These are phyloP conservation scores for Knufia petricola DNA, from an alignment of 2,329 filamentous ascomycete species.

Conservation along the genomic window DNA sequence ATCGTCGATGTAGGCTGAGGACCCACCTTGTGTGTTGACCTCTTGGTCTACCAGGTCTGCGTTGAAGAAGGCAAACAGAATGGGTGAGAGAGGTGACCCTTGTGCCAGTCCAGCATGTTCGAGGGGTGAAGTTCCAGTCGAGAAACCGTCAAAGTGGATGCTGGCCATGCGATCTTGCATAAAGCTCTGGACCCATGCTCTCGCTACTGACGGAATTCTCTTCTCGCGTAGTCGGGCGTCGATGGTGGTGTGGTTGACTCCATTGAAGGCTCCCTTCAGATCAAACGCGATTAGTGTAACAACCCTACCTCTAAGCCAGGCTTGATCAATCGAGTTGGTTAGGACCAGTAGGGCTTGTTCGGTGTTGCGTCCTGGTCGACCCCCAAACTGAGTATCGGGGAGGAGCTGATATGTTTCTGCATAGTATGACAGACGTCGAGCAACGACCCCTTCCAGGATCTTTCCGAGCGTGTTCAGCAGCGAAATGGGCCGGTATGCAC, in stretches of 20 bases:
- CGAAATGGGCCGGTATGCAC: conserved; percentile 25
- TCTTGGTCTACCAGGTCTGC: conserved; percentile 28
- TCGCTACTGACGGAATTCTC: background rate
- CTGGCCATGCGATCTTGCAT: conserved; percentile 2
- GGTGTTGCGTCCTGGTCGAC: conserved; percentile 16
- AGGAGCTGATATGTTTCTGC: conserved; percentile 20
- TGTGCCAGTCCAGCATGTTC: conserved; percentile 23
- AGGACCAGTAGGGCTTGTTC: conserved; percentile 23
- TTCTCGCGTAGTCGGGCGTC: conserved; percentile 1
- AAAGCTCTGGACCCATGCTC: background rate
- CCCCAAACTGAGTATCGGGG: conserved; percentile 22
- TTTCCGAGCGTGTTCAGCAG: conserved; percentile 21
- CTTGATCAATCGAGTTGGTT: conserved; percentile 16
- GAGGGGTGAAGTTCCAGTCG: background rate
- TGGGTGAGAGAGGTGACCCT: conserved; percentile 30
- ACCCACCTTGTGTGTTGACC: conserved; percentile 25
- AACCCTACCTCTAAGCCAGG: conserved; percentile 15
- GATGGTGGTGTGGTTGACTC: conserved; percentile 15
- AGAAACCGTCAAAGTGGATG: conserved; percentile 1
- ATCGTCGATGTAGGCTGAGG: conserved; percentile 16
- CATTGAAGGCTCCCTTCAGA: conserved; percentile 19
- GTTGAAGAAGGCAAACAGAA: conserved; percentile 33
- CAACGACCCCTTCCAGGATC: conserved; percentile 18
- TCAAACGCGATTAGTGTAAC: conserved; percentile 14
- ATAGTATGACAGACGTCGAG: conserved; percentile 17